Percentiles rank a stretch among this genome's conserved stretches.
Conservation (phyloP, 306 rosid genomes). For the Abrus precatorius region DNA sequence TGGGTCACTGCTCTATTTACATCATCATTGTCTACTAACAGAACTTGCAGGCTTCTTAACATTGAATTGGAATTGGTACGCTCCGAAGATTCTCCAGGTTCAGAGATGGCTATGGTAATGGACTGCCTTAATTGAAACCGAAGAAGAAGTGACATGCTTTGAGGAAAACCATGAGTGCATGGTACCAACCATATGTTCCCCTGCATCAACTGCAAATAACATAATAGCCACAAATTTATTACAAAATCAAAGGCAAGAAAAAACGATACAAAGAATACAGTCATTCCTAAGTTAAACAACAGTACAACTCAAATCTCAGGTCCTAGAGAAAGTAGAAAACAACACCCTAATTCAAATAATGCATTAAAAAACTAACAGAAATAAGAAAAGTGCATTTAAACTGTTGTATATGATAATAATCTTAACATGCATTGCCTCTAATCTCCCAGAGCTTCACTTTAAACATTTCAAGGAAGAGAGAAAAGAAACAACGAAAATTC, state of each 20-base stretch:
- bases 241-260: constrained; percentile 23
- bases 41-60: constrained; percentile 78
- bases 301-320: neutral
- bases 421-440: constrained; percentile 25
- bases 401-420: neutral
- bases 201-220: constrained; percentile 88
- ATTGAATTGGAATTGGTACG: constrained; percentile 70
- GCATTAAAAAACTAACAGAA: constrained; percentile 2
- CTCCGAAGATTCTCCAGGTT: constrained; percentile 81
- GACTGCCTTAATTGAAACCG: constrained; percentile 84
- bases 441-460: constrained; percentile 11
- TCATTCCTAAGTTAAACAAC: constrained; percentile 8
- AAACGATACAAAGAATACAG: neutral
- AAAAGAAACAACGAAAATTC: neutral
- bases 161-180: constrained; percentile 77
- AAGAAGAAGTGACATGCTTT: constrained; percentile 90
- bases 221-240: constrained; percentile 27
- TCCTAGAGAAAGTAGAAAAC: constrained; percentile 4
- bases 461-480: constrained; percentile 31
- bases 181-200: constrained; percentile 90
- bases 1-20: constrained; percentile 91
- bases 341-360: constrained; percentile 20
- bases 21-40: constrained; percentile 84
- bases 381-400: neutral
- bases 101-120: constrained; percentile 78